phyloP scores from a whole-genome alignment of 208 protist genomes.

The Novymonas esmeraldas region DNA sequence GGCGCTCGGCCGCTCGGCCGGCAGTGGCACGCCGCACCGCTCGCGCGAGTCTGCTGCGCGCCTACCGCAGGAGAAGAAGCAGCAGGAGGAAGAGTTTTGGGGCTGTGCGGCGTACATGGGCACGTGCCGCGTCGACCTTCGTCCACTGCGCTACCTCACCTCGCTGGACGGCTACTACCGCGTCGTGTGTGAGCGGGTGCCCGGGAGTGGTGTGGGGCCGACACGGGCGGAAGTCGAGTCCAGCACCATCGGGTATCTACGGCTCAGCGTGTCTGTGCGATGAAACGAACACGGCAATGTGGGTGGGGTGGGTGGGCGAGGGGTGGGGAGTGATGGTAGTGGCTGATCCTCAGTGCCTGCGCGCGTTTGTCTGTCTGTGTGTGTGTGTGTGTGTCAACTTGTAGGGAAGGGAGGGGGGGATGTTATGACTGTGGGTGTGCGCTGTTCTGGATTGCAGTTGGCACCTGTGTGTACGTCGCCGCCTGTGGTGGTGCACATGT shows the following conservation, averaged over 20 bases:
- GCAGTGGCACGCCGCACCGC: background rate
- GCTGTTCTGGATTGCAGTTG: too few relatives aligned
- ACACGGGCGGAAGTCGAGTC: slow-evolving; percentile 7
- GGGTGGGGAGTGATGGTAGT: background rate
- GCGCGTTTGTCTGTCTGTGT: slow-evolving; percentile 1
- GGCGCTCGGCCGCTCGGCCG: too few relatives aligned
- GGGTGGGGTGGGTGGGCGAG: background rate
- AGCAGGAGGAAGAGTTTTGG: slow-evolving; percentile 71
- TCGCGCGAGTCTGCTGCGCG: slow-evolving; percentile 2
- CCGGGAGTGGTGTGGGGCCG: slow-evolving; percentile 3
- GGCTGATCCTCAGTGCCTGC: background rate
- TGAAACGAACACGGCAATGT: slow-evolving; percentile 1
- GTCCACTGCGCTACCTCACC: slow-evolving; percentile 69
- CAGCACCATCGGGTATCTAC: slow-evolving; percentile 72
- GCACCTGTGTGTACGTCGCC: too few relatives aligned
- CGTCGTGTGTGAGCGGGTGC: slow-evolving; percentile 32
- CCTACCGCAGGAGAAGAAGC: too few relatives aligned
- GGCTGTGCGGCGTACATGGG: slow-evolving; percentile 60
- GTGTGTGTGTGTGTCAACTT: slow-evolving; percentile 9
- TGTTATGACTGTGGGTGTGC: too few relatives aligned
- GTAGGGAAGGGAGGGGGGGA: too few relatives aligned
- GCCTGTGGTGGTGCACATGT: too few relatives aligned
- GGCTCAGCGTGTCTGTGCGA: slow-evolving; percentile 51
- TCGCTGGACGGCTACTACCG: slow-evolving; percentile 80
- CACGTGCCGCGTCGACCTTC: slow-evolving; percentile 74